Percentiles rank a stretch among this genome's conserved stretches.
phyloP scores from a whole-genome alignment of 495 filamentous ascomycete genomes.

The Tuber magnatum region DNA sequence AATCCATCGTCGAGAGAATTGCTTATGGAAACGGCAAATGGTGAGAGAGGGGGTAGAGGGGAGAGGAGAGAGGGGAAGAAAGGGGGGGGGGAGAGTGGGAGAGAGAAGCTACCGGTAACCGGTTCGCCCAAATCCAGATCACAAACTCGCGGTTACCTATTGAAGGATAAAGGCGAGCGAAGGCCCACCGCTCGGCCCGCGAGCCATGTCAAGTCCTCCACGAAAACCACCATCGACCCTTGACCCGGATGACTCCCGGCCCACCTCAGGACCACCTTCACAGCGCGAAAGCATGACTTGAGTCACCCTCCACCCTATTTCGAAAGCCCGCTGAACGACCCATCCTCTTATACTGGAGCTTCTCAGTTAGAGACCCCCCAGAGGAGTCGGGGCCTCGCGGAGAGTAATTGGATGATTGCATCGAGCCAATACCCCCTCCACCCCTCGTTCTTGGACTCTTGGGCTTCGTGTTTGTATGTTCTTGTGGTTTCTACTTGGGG shows the following conservation, averaged over 20 bases:
- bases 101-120: neutral
- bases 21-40: neutral
- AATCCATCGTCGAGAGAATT: neutral
- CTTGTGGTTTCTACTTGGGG: neutral
- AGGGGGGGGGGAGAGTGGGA: too few relatives aligned
- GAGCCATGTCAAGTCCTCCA: neutral
- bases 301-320: neutral
- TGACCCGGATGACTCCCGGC: neutral
- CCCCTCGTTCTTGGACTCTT: neutral
- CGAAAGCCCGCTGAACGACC: neutral
- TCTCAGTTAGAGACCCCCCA: neutral
- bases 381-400: neutral
- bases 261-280: neutral
- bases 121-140: neutral
- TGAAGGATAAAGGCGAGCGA: neutral
- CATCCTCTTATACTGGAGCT: neutral
- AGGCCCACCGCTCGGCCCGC: neutral
- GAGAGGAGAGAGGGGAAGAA: neutral
- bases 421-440: neutral
- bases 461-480: neutral
- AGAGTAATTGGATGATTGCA: neutral
- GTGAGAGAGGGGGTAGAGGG: neutral
- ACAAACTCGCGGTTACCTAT: neutral
- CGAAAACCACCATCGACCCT: neutral
- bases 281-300: neutral